Evolutionary conservation across 768 basidiomycete species (phyloP).

Genomic region (Rhodotorula kratochvilovae): DNA sequence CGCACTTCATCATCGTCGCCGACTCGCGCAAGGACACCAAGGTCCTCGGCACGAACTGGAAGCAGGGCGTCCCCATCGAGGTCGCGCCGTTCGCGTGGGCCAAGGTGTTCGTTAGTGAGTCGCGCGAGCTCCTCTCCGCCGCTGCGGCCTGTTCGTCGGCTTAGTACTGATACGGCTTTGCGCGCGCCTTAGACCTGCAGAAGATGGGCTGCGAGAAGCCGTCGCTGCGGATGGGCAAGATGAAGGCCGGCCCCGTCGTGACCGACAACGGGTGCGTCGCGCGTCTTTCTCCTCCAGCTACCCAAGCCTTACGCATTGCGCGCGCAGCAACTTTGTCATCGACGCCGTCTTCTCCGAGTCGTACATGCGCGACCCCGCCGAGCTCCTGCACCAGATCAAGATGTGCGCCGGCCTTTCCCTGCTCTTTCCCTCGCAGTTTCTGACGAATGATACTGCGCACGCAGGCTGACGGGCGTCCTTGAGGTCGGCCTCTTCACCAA

Average conservation of each 20-base stretch:
- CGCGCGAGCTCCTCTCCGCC: too few relatives aligned
- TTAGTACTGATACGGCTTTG: too few relatives aligned
- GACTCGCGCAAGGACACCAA: conserved; percentile 82
- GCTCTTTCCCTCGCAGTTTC: not conserved
- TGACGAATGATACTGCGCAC: not conserved
- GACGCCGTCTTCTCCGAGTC: conserved; percentile 82
- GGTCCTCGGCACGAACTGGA: conserved; percentile 51
- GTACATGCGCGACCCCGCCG: conserved; percentile 52
- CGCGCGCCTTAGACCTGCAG: conserved; percentile 42
- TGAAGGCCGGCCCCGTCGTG: conserved; percentile 85
- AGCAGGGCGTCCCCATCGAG: conserved; percentile 87
- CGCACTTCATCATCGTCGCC: conserved; percentile 85
- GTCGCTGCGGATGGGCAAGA: conserved; percentile 84
- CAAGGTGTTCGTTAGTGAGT: conserved; percentile 62
- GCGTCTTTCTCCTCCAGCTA: too few relatives aligned
- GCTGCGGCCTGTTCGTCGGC: conserved; percentile 34
- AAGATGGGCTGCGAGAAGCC: conserved; percentile 53
- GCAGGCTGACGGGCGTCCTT: conserved; percentile 90
- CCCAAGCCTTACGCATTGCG: not conserved
- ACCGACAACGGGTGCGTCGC: conserved; percentile 69
- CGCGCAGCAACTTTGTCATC: conserved; percentile 73
- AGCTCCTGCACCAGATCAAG: conserved; percentile 79
- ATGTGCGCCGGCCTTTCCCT: conserved; percentile 15
- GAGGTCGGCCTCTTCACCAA: conserved; percentile 96
- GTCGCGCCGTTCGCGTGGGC: conserved; percentile 95